A percentile compares a stretch with the other conserved stretches of the same genome.
Evolutionary conservation across 1,139 yeast species (phyloP).

Genomic region (Debaryomycetaceae sp.): DNA sequence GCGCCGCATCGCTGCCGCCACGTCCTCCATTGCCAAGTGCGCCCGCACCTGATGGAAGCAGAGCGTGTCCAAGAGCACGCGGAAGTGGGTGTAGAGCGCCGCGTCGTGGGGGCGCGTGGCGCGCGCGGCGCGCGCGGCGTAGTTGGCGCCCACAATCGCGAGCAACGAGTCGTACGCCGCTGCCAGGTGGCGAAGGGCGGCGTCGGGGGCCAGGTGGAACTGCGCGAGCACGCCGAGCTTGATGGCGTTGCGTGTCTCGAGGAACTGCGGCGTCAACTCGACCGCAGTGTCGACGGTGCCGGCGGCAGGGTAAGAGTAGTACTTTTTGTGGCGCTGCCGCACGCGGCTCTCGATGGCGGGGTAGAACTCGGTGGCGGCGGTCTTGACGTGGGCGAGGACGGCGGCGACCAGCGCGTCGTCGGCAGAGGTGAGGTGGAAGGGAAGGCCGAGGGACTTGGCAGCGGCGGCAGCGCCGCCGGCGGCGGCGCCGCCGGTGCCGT

Average conservation of each 20-base stretch:
- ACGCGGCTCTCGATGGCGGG: conserved; percentile 27
- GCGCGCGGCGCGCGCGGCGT: conserved; percentile 12
- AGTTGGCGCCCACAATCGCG: conserved; percentile 21
- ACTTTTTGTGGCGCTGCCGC: conserved; percentile 34
- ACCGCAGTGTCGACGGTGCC: conserved; percentile 24
- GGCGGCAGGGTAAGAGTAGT: conserved; percentile 32
- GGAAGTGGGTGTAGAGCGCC: conserved; percentile 25
- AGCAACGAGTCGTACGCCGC: conserved; percentile 30
- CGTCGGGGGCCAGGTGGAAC: conserved; percentile 29
- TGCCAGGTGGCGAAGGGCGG: conserved; percentile 31
- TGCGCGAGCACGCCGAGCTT: conserved; percentile 36
- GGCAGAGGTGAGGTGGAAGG: conserved; percentile 29
- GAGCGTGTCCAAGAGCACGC: conserved; percentile 52
- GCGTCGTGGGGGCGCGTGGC: conserved; percentile 25
- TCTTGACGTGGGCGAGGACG: conserved; percentile 27
- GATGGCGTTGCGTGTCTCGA: conserved; percentile 37
- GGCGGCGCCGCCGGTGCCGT: conserved; percentile 26
- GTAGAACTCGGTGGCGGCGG: conserved; percentile 33
- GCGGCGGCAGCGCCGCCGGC: conserved; percentile 21
- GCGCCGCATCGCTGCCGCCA: conserved; percentile 56
- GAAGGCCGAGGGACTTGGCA: conserved; percentile 3
- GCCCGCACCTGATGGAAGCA: conserved; percentile 63
- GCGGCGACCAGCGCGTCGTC: conserved; percentile 25
- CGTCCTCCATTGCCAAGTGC: conserved; percentile 56
- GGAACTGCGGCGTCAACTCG: conserved; percentile 32